Conservation (phyloP, 2,329 filamentous ascomycete genomes). For the Hymenoscyphus occultus region DNA sequence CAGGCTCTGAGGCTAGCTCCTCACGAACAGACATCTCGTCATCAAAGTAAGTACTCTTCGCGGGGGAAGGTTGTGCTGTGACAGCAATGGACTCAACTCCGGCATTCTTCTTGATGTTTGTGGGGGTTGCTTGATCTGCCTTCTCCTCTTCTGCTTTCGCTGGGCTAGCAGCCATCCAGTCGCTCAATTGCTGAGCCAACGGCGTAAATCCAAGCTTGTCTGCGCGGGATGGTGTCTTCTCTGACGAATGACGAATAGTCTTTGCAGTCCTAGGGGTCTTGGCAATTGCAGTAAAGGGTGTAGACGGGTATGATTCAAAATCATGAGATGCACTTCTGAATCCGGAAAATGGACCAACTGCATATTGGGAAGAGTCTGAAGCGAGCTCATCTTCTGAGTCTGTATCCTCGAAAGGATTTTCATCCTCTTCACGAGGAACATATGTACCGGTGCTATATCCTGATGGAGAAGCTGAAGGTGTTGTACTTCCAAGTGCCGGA, state of each 20-base stretch:
- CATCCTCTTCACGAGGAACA: constrained; percentile 47
- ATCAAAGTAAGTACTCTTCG: constrained; percentile 55
- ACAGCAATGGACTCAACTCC: constrained; percentile 5
- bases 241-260: constrained; percentile 8
- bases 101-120: constrained; percentile 6
- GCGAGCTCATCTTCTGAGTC: constrained; percentile 56
- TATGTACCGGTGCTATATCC: constrained; percentile 34
- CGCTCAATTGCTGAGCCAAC: constrained; percentile 57
- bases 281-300: constrained; percentile 37
- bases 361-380: constrained; percentile 32
- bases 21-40: constrained; percentile 55
- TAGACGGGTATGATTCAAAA: constrained; percentile 38
- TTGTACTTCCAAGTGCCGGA: constrained; percentile 21
- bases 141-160: constrained; percentile 37
- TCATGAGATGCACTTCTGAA: constrained; percentile 35
- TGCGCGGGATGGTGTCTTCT: constrained; percentile 14
- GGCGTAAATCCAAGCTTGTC: constrained; percentile 58
- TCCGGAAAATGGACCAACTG: constrained; percentile 24
- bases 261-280: constrained; percentile 30
- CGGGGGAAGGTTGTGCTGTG: constrained; percentile 31
- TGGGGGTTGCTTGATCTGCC: constrained; percentile 19
- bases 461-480: constrained; percentile 28
- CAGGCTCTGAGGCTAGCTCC: constrained; percentile 27
- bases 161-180: constrained; percentile 62
- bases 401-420: constrained; percentile 45